A percentile compares a stretch with the other conserved stretches of the same genome.
These are phyloP conservation scores for Aspergillus ustus DNA, from an alignment of 2,329 filamentous ascomycete genomes.

Conservation along the genomic window DNA sequence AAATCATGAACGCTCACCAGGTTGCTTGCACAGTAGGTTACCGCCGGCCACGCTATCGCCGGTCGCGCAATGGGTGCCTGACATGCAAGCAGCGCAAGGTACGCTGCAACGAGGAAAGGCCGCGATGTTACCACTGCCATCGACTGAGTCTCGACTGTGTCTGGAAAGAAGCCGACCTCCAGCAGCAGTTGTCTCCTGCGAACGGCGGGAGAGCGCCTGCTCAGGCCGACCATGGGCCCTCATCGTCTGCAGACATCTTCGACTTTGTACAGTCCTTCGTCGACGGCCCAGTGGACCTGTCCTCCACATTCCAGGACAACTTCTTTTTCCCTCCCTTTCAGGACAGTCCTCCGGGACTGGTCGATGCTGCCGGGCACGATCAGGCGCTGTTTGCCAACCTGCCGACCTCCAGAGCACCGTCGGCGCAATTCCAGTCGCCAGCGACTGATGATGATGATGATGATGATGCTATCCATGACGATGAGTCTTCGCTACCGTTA, in stretches of 20 bases:
- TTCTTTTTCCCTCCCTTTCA: neutral
- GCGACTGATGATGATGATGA: neutral
- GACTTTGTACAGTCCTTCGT: neutral
- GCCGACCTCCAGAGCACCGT: too few relatives aligned
- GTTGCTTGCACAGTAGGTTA: too few relatives aligned
- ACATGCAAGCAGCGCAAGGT: slow-evolving; percentile 4
- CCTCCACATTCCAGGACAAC: neutral
- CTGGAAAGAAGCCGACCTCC: neutral
- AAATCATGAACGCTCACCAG: too few relatives aligned
- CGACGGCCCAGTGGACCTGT: neutral
- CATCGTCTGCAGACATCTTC: neutral
- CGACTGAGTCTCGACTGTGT: slow-evolving; percentile 5
- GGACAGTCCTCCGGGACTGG: neutral
- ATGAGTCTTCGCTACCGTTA: neutral
- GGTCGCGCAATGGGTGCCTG: slow-evolving; percentile 3
- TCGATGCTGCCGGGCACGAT: neutral
- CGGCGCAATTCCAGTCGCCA: neutral
- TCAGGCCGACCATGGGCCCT: neutral
- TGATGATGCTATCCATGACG: too few relatives aligned
- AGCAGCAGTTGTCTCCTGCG: neutral
- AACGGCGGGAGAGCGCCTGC: too few relatives aligned
- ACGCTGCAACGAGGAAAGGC: slow-evolving; percentile 1
- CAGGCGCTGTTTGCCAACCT: neutral
- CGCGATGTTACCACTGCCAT: slow-evolving; percentile 1
- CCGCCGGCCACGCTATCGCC: neutral